phyloP scores from a whole-genome alignment of 257 asterid genomes.

The Catharanthus roseus region DNA sequence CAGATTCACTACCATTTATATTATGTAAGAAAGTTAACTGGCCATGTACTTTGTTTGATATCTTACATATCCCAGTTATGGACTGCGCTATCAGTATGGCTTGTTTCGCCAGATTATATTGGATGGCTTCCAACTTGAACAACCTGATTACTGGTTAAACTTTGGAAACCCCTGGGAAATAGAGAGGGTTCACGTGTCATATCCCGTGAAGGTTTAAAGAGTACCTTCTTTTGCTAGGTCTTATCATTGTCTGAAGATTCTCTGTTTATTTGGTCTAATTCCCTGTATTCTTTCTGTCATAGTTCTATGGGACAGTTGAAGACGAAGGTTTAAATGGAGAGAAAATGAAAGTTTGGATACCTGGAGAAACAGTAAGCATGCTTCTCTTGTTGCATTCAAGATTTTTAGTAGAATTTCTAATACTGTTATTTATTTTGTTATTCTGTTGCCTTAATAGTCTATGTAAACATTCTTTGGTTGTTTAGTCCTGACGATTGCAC shows the following conservation, averaged over 20 bases:
- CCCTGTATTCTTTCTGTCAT: constrained; percentile 4
- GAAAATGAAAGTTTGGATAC: constrained; percentile 38
- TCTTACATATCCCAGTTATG: constrained; percentile 32
- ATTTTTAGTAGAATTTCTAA: background rate
- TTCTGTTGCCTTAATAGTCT: background rate
- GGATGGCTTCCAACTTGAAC: constrained; percentile 51
- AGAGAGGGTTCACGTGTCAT: constrained; percentile 51
- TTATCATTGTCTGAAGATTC: constrained; percentile 13
- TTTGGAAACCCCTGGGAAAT: constrained; percentile 58
- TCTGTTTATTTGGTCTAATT: constrained; percentile 16
- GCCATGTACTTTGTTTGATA: constrained; percentile 14
- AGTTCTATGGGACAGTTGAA: constrained; percentile 47
- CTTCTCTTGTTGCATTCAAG: constrained; percentile 7
- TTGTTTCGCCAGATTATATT: constrained; percentile 46
- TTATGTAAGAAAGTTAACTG: constrained; percentile 7
- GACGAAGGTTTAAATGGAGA: constrained; percentile 38
- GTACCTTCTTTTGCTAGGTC: constrained; percentile 12
- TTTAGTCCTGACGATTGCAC: background rate
- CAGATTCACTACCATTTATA: constrained; percentile 1
- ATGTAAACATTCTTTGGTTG: background rate
- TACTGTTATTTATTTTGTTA: background rate
- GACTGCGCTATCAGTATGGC: constrained; percentile 52
- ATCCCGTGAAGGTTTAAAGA: constrained; percentile 47
- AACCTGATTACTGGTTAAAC: constrained; percentile 52
- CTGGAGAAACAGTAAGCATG: constrained; percentile 46